Evolutionary conservation across 176 grass and related monocot species (phyloP).

Genomic region (Oryza australiensis): DNA sequence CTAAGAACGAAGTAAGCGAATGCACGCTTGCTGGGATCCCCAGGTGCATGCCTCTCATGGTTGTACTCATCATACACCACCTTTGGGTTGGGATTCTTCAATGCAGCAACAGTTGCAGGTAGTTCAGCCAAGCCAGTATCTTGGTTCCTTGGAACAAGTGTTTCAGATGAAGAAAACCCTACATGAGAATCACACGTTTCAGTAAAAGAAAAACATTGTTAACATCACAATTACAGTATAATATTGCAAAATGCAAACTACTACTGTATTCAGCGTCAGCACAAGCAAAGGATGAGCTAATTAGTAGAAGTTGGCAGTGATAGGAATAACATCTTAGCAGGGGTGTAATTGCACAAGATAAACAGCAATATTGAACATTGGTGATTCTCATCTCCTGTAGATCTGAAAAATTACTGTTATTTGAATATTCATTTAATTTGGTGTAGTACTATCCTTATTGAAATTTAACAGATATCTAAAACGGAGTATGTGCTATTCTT

Average conservation of each 20-base stretch:
- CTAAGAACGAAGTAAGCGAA: conserved; percentile 92
- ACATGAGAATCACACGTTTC: conserved; percentile 8
- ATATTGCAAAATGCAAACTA: background rate
- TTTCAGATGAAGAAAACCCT: conserved; percentile 71
- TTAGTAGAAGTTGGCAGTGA: background rate
- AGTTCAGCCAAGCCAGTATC: conserved; percentile 48
- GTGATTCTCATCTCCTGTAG: background rate
- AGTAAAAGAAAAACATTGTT: background rate
- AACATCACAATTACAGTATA: background rate
- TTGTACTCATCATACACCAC: conserved; percentile 84
- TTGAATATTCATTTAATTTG: background rate
- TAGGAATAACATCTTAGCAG: conserved; percentile 5
- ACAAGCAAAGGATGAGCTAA: background rate
- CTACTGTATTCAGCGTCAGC: background rate
- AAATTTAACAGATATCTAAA: background rate
- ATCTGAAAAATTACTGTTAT: background rate
- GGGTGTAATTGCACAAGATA: background rate
- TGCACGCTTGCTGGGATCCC: conserved; percentile 82
- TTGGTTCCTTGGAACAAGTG: conserved; percentile 63
- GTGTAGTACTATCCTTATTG: background rate
- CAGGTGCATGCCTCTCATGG: conserved; percentile 82
- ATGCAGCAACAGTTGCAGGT: conserved; percentile 62
- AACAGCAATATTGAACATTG: background rate
- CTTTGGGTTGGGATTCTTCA: conserved; percentile 82
- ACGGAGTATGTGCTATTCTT: background rate